Conservation (phyloP, 2,329 filamentous ascomycete genomes). For the Pyrenochaeta sp. region DNA sequence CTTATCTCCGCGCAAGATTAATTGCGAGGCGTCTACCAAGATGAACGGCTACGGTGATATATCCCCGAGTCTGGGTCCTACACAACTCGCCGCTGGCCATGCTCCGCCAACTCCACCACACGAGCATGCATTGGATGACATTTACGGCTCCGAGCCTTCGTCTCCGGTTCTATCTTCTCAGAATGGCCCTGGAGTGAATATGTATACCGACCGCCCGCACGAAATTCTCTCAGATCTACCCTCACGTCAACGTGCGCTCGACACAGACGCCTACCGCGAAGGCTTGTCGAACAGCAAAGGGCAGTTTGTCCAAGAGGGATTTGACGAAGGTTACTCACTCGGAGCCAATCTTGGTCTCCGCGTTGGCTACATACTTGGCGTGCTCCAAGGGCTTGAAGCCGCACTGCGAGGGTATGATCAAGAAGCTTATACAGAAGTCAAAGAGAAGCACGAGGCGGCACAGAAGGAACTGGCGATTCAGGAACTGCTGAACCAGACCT, state of each 20-base stretch:
- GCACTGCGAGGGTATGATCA: conserved; percentile 51
- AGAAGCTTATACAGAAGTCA: conserved; percentile 34
- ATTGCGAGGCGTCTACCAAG: no score
- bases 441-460: conserved; percentile 54
- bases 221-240: conserved; percentile 73
- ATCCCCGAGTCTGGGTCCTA: conserved; percentile 35
- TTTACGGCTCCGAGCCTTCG: conserved; percentile 55
- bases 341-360: conserved; percentile 80
- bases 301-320: conserved; percentile 80
- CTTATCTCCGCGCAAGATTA: neutral
- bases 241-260: conserved; percentile 76
- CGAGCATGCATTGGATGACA: conserved; percentile 52
- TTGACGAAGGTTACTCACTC: conserved; percentile 88
- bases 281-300: conserved; percentile 81
- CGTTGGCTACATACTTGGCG: conserved; percentile 77
- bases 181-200: neutral
- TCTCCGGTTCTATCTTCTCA: conserved; percentile 40
- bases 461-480: conserved; percentile 66
- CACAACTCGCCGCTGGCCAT: conserved; percentile 36
- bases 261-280: conserved; percentile 88
- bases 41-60: conserved; percentile 30
- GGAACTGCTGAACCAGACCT: conserved; percentile 69
- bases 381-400: conserved; percentile 73
- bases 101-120: conserved; percentile 43
- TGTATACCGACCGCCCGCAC: conserved; percentile 22